Evolutionary conservation across 768 basidiomycete species (phyloP).

Genomic region (Holtermanniella nyarrowii): DNA sequence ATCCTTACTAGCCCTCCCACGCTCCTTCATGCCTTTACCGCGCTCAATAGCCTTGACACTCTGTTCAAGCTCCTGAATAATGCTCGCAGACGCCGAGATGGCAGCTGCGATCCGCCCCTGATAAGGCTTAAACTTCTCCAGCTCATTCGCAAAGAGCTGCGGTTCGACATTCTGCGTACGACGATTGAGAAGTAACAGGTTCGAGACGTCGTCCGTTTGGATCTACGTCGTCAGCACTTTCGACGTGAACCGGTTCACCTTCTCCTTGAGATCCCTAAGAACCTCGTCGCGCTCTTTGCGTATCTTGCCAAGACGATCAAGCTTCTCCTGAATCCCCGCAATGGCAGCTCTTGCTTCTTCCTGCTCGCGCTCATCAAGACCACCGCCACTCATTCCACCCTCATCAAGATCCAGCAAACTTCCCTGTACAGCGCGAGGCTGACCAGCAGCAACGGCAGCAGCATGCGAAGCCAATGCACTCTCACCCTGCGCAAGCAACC

Average conservation of each 20-base stretch:
- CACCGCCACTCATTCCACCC: slow-evolving; percentile 31
- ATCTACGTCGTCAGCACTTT: slow-evolving; percentile 48
- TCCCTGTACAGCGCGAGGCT: slow-evolving; percentile 39
- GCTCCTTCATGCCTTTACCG: slow-evolving; percentile 61
- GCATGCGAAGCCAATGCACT: slow-evolving; percentile 42
- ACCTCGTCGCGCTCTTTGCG: slow-evolving; percentile 73
- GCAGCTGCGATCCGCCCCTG: slow-evolving; percentile 72
- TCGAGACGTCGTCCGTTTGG: slow-evolving; percentile 93
- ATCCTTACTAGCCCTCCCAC: slow-evolving; percentile 70
- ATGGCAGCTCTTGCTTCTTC: slow-evolving; percentile 58
- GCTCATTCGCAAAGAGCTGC: slow-evolving; percentile 77
- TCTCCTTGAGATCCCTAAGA: slow-evolving; percentile 89
- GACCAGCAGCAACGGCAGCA: slow-evolving; percentile 44
- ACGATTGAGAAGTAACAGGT: slow-evolving; percentile 79
- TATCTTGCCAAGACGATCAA: slow-evolving; percentile 71
- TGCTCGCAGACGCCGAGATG: slow-evolving; percentile 61
- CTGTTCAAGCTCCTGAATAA: slow-evolving; percentile 62
- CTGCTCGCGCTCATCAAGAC: slow-evolving; percentile 56
- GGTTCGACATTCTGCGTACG: slow-evolving; percentile 74
- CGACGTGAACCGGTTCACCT: slow-evolving; percentile 49
- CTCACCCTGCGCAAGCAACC: slow-evolving; percentile 45
- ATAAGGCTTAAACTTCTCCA: slow-evolving; percentile 91
- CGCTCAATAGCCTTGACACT: slow-evolving; percentile 66
- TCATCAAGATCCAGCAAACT: slow-evolving; percentile 63
- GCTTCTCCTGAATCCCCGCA: slow-evolving; percentile 63